Evolutionary conservation across 176 grass and related monocot species (phyloP), one percentile per base, ranked within the genome.

Genomic region (Lolium perenne): DNA sequence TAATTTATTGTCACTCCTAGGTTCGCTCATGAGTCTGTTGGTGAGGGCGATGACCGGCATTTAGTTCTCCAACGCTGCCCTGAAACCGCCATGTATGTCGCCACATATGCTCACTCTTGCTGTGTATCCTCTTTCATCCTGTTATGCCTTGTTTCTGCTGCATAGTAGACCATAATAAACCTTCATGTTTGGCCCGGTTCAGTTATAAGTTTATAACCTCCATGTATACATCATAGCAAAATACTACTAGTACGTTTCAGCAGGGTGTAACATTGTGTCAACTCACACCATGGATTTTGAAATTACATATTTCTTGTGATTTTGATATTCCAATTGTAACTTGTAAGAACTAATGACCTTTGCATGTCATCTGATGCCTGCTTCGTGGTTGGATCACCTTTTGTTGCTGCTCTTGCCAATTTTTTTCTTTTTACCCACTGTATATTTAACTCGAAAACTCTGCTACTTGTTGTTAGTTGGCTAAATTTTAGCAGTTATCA

Each of bases 71-170:
- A 94, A 49, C 83, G 86, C 26, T 92, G 91, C 88, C 83, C 86
- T 47, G 93, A 98, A 86, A 98, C 93, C 48, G 88, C 96, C 62
- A 95, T 98, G 96, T 98, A 95, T 66, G 87, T 85, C 71, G 18
- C 72, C 70, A 58, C 46, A 56, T 51, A 56, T 71, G 16, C 49
- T 43, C 20, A 60, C 38, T 81, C 7, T 80, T 41, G n/a, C 17
- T 74, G n/a, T 20, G 41, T 35, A 4, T 7, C n/a, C 13, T 57
- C 0, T 47, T 63, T 65, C 13, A 48, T 1, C 47, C 16, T 12
- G 1, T 6, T 26, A 14, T 25, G n/a, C 18, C 4, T 25, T 87
- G 0, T 40, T 40, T 61, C 20, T 66, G 38, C 13, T 7, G 32
- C 32, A 35, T 35, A 35, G 32, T 86, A 49, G 2, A 61, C 13